Evolutionary conservation across 768 basidiomycete genomes (phyloP).

Genomic region (Naganishia friedmannii): DNA sequence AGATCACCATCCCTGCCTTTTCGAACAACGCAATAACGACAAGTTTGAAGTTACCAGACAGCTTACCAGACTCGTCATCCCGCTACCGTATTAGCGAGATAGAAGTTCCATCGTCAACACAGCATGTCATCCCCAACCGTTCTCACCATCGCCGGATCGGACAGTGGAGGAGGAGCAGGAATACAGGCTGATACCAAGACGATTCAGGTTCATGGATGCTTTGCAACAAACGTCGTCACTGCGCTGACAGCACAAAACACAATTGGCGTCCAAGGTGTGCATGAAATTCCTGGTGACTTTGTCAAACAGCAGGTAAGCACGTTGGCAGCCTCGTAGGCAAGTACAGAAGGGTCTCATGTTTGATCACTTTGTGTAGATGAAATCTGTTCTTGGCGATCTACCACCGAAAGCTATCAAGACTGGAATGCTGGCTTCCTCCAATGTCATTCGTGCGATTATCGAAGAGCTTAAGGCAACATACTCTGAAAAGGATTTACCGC

Average conservation of each 20-base stretch:
- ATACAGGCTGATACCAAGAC: slow-evolving; percentile 92
- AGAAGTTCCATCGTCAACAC: too few relatives aligned
- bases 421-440: slow-evolving; percentile 76
- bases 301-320: slow-evolving; percentile 67
- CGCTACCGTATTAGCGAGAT: background rate
- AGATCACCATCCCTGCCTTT: too few relatives aligned
- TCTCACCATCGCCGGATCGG: slow-evolving; percentile 59
- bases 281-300: slow-evolving; percentile 66
- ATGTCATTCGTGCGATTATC: slow-evolving; percentile 56
- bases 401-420: slow-evolving; percentile 74
- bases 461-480: slow-evolving; percentile 2
- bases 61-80: too few relatives aligned
- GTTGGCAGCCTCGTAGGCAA: too few relatives aligned
- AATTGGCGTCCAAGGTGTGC: slow-evolving; percentile 71
- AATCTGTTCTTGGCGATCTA: slow-evolving; percentile 69
- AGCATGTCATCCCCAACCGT: slow-evolving; percentile 37
- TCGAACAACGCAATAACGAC: too few relatives aligned
- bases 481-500: slow-evolving; percentile 50
- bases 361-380: slow-evolving; percentile 58
- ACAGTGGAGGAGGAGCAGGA: slow-evolving; percentile 81
- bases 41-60: too few relatives aligned
- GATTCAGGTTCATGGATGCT: slow-evolving; percentile 72
- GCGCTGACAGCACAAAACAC: slow-evolving; percentile 90
- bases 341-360: background rate
- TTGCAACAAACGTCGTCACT: slow-evolving; percentile 76